A percentile compares a stretch with the other conserved stretches of the same genome.
Evolutionary conservation across 768 basidiomycete species (phyloP).

Genomic region (Rickenella mellea): DNA sequence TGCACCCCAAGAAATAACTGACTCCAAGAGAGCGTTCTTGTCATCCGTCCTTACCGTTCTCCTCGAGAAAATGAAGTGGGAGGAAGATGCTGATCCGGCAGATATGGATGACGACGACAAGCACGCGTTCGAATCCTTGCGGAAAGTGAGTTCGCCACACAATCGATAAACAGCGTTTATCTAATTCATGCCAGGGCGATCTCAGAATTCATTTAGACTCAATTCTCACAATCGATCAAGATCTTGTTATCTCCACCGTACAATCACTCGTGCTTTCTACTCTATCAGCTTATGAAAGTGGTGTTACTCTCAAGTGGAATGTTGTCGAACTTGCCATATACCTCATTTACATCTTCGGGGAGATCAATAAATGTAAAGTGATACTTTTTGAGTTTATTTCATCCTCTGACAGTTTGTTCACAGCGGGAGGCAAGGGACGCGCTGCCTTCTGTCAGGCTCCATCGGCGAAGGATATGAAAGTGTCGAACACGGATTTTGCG

Average conservation of each 20-base stretch:
- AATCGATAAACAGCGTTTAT: background rate
- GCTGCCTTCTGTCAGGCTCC: constrained; percentile 80
- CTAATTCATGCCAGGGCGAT: constrained; percentile 41
- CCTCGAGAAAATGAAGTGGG: constrained; percentile 87
- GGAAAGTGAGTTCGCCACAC: constrained; percentile 50
- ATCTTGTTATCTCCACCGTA: constrained; percentile 74
- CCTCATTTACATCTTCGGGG: constrained; percentile 88
- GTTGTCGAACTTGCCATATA: constrained; percentile 92
- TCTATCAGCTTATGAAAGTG: constrained; percentile 57
- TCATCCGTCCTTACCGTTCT: constrained; percentile 67
- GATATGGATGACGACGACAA: constrained; percentile 87
- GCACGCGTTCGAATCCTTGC: constrained; percentile 72
- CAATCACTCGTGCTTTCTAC: constrained; percentile 66
- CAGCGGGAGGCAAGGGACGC: constrained; percentile 72
- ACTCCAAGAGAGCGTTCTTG: constrained; percentile 63
- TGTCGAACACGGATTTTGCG: constrained; percentile 60
- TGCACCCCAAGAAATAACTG: constrained; percentile 52
- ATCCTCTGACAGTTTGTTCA: constrained; percentile 3
- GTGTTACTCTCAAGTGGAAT: constrained; percentile 71
- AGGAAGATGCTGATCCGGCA: constrained; percentile 63
- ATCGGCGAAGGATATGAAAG: constrained; percentile 57
- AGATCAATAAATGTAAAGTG: constrained; percentile 75
- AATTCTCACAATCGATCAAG: constrained; percentile 74
- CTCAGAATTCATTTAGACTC: constrained; percentile 82
- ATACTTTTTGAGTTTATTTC: background rate